Evolutionary conservation across 805 yeast genomes (phyloP).

Genomic region (Torulaspora indica): DNA sequence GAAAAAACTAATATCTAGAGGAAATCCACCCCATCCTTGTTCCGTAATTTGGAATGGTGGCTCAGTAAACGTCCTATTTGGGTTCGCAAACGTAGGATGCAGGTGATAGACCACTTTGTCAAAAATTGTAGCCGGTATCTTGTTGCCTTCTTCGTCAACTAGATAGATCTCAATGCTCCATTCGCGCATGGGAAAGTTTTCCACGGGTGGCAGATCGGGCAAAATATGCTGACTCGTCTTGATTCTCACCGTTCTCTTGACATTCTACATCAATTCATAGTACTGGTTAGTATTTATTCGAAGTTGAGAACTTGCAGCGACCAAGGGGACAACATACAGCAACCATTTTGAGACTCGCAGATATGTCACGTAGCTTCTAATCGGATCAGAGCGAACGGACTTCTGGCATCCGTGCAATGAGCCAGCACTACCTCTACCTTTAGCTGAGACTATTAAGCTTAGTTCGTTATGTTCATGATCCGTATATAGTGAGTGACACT

Average conservation of each 20-base stretch:
- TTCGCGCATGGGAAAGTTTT: constrained; percentile 88
- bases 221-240: constrained; percentile 81
- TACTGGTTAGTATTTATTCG: constrained; percentile 14
- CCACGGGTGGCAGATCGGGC: constrained; percentile 78
- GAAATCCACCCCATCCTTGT: constrained; percentile 98
- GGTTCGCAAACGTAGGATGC: constrained; percentile 93
- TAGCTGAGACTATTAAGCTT: not conserved
- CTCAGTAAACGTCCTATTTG: constrained; percentile 72
- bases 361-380: not conserved
- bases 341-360: constrained; percentile 17
- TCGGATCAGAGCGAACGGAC: too few species aligned
- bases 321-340: constrained; percentile 20
- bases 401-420: too few species aligned
- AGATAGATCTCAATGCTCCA: constrained; percentile 80
- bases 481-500: not conserved
- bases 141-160: constrained; percentile 75
- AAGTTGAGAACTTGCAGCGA: not conserved
- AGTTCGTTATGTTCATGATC: not conserved
- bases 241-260: constrained; percentile 81
- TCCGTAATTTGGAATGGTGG: constrained; percentile 86
- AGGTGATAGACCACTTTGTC: constrained; percentile 90
- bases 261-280: constrained; percentile 34
- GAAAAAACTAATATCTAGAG: constrained; percentile 72
- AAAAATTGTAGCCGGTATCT: constrained; percentile 78
- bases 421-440: not conserved